phyloP scores from a whole-genome alignment of 164 flowering plant species.

The Akebia trifoliata region DNA sequence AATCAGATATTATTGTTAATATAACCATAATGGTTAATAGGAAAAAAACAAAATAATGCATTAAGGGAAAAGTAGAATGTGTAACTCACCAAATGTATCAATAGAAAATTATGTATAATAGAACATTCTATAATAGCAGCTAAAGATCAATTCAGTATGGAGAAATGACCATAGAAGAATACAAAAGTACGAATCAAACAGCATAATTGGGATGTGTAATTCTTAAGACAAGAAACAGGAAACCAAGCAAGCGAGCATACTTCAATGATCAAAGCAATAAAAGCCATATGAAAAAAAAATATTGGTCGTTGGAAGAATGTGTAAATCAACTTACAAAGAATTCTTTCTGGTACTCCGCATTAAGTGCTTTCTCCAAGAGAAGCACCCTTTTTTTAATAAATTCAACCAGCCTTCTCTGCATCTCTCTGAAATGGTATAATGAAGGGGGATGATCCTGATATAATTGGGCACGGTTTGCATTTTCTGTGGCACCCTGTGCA shows the following conservation, averaged over 20 bases:
- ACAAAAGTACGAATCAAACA: no score
- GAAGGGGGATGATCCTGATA: conserved; percentile 53
- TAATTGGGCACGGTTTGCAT: conserved; percentile 36
- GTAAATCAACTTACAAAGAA: conserved; percentile 51
- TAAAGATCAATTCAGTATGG: no score
- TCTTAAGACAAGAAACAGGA: background rate
- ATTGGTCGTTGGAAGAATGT: background rate
- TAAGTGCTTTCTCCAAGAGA: conserved; percentile 81
- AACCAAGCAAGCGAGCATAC: background rate
- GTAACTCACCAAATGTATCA: no score
- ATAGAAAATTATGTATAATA: no score
- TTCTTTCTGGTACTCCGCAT: conserved; percentile 67
- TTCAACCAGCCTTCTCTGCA: conserved; percentile 90
- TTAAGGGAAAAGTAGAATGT: no score
- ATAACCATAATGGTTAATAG: no score
- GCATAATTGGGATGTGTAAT: no score
- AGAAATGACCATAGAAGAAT: no score
- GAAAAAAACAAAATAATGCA: no score
- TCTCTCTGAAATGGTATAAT: conserved; percentile 64
- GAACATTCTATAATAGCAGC: no score
- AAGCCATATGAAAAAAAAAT: background rate
- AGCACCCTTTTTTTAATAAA: conserved; percentile 87
- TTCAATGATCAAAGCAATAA: background rate
- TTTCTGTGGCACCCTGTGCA: conserved; percentile 35
- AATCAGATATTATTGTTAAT: no score